These are phyloP conservation scores for Xylaria sp. DNA, from an alignment of 495 filamentous ascomycete genomes.

Conservation along the genomic window DNA sequence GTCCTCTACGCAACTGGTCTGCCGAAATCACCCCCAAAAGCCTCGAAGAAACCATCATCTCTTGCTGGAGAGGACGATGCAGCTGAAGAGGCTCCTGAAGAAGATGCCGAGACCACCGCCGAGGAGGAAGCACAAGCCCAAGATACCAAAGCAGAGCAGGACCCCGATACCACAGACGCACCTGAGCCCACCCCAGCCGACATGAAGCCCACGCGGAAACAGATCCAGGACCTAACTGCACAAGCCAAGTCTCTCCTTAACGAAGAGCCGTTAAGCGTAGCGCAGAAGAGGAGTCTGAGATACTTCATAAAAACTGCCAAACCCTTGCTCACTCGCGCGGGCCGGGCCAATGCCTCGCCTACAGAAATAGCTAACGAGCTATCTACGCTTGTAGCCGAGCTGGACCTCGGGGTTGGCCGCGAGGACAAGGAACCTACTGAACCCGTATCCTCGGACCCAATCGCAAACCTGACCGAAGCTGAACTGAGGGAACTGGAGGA, in stretches of 20 bases:
- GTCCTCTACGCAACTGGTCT: constrained; percentile 88
- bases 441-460: constrained; percentile 16
- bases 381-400: constrained; percentile 32
- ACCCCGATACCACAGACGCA: constrained; percentile 42
- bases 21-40: constrained; percentile 56
- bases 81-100: constrained; percentile 38
- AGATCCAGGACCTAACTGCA: constrained; percentile 35
- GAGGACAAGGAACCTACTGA: background rate
- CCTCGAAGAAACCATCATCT: constrained; percentile 15
- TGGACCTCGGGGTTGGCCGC: constrained; percentile 25
- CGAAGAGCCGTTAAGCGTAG: constrained; percentile 32
- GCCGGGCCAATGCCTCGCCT: constrained; percentile 31
- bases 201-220: constrained; percentile 36
- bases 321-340: constrained; percentile 31
- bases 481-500: constrained; percentile 45
- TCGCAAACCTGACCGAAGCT: constrained; percentile 40
- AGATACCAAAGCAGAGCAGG: constrained; percentile 41
- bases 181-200: constrained; percentile 35
- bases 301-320: constrained; percentile 41
- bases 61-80: constrained; percentile 31
- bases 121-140: constrained; percentile 32
- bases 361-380: constrained; percentile 41
- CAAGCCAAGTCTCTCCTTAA: constrained; percentile 41
- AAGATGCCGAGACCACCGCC: constrained; percentile 38
- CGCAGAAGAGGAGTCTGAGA: constrained; percentile 48